These are phyloP conservation scores for Wickerhamiella sergipiensis DNA, from an alignment of 805 yeast species.

Conservation along the genomic window DNA sequence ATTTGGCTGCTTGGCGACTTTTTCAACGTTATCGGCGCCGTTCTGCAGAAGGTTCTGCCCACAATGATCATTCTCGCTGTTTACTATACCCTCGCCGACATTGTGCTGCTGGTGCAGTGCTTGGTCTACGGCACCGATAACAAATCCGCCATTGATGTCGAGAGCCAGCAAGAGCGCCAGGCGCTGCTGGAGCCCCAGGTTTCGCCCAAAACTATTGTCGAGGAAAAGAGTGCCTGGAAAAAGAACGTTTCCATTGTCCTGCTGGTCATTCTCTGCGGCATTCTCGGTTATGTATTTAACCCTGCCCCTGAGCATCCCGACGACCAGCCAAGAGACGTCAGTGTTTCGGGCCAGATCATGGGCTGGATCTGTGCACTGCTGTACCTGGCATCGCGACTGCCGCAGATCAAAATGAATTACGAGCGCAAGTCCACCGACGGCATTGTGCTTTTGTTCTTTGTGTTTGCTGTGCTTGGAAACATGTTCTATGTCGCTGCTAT, in stretches of 20 bases:
- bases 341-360: slow-evolving; percentile 70
- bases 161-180: slow-evolving; percentile 6
- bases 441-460: slow-evolving; percentile 79
- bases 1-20: slow-evolving; percentile 92
- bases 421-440: slow-evolving; percentile 90
- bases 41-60: slow-evolving; percentile 79
- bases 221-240: slow-evolving; percentile 4
- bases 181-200: slow-evolving; percentile 4
- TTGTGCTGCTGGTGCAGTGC: slow-evolving; percentile 73
- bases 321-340: slow-evolving; percentile 37
- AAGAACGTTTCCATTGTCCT: slow-evolving; percentile 38
- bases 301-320: slow-evolving; percentile 34
- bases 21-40: slow-evolving; percentile 83
- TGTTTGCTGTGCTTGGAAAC: slow-evolving; percentile 92
- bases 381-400: slow-evolving; percentile 72
- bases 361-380: slow-evolving; percentile 48
- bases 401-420: slow-evolving; percentile 78
- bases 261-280: slow-evolving; percentile 61
- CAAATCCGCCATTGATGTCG: slow-evolving; percentile 25
- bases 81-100: slow-evolving; percentile 84
- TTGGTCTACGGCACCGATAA: slow-evolving; percentile 56
- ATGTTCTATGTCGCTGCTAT: slow-evolving; percentile 81
- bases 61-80: slow-evolving; percentile 89
- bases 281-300: slow-evolving; percentile 76
- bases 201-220: not conserved